These are phyloP conservation scores for Neophaeococcomyces mojaviensis DNA, from an alignment of 2,329 filamentous ascomycete genomes.

Conservation along the genomic window DNA sequence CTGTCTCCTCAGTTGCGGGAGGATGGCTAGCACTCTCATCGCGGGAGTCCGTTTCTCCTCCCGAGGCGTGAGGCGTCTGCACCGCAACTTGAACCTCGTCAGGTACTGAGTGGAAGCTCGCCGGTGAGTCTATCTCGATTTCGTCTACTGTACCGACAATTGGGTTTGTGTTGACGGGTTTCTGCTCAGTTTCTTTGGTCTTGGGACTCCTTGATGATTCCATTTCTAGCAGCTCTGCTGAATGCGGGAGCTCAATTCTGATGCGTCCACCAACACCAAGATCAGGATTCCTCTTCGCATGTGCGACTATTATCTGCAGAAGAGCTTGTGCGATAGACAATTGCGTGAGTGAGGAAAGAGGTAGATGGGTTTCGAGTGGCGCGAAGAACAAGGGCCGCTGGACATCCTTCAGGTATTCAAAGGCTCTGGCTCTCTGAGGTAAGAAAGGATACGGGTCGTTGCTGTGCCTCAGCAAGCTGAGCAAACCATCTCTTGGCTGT, in stretches of 20 bases:
- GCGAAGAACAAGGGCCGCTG: conserved; percentile 31
- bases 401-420: conserved; percentile 25
- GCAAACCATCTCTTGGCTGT: conserved; percentile 44
- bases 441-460: conserved; percentile 47
- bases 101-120: conserved; percentile 5
- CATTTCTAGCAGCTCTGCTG: conserved; percentile 21
- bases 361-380: conserved; percentile 34
- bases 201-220: background rate
- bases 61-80: background rate
- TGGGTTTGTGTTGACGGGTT: conserved; percentile 2
- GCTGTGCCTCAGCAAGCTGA: conserved; percentile 45
- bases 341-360: conserved; percentile 35
- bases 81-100: background rate
- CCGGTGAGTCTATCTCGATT: background rate
- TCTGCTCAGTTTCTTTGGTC: background rate
- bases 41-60: background rate
- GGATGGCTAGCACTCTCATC: background rate
- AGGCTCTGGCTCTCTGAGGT: conserved; percentile 28
- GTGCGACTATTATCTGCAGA: conserved; percentile 35
- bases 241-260: conserved; percentile 33
- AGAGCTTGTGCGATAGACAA: conserved; percentile 43
- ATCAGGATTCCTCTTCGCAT: conserved; percentile 28
- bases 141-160: background rate
- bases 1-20: background rate
- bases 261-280: conserved; percentile 34